Percentiles rank a stretch among this genome's conserved stretches.
Evolutionary conservation across 805 yeast species (phyloP).

Genomic region (Lipomyces japonicus): DNA sequence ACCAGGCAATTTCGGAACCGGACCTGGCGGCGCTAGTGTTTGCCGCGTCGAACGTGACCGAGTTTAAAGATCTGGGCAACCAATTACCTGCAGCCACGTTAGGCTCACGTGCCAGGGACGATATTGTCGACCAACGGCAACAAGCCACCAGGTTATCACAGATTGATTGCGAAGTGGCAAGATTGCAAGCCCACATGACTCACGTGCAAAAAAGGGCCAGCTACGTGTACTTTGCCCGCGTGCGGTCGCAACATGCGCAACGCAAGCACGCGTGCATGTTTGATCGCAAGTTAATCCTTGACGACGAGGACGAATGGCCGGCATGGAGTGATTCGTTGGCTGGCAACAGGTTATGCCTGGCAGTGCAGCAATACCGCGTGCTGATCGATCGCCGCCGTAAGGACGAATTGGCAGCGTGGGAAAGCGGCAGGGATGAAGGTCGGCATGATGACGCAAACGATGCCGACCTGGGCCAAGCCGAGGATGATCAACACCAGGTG

Average conservation of each 20-base stretch:
- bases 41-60: slow-evolving; percentile 1
- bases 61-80: slow-evolving; percentile 16
- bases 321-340: slow-evolving; percentile 20
- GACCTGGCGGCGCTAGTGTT: slow-evolving; percentile 12
- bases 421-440: background rate
- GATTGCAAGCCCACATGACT: slow-evolving; percentile 17
- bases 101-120: too few relatives aligned
- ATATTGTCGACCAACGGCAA: too few relatives aligned
- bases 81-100: background rate
- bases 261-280: slow-evolving; percentile 34
- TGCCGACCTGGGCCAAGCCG: background rate
- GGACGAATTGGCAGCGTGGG: background rate
- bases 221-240: slow-evolving; percentile 25
- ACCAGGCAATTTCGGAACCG: background rate
- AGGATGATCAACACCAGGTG: background rate
- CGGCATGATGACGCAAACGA: background rate
- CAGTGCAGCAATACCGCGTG: slow-evolving; percentile 6
- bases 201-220: slow-evolving; percentile 23
- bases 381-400: slow-evolving; percentile 7
- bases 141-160: too few relatives aligned
- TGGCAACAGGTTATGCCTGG: slow-evolving; percentile 13
- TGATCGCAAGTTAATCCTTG: slow-evolving; percentile 32
- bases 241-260: slow-evolving; percentile 25
- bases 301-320: slow-evolving; percentile 29
- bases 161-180: background rate